Conservation (phyloP, 179 eudicot species). For the Silene noctiflora region DNA sequence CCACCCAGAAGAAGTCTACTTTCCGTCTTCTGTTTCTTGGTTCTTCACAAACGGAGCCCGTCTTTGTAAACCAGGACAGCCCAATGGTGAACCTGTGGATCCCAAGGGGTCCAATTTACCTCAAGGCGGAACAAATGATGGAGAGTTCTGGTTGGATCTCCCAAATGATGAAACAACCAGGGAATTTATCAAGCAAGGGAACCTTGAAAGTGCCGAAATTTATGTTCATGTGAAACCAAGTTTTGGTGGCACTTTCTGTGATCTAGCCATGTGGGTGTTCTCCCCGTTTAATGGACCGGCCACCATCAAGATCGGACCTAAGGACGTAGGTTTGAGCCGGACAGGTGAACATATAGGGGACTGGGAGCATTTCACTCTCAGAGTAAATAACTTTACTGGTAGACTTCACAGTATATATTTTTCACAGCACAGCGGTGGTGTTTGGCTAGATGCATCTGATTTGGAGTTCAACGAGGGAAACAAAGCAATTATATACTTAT, state of each 20-base stretch:
- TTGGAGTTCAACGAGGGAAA: slow-evolving; percentile 76
- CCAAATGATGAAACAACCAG: slow-evolving; percentile 43
- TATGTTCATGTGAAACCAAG: slow-evolving; percentile 90
- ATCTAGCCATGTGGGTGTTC: slow-evolving; percentile 85
- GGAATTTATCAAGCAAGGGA: slow-evolving; percentile 54
- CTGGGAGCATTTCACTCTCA: slow-evolving; percentile 87
- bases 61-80: slow-evolving; percentile 37
- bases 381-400: slow-evolving; percentile 79
- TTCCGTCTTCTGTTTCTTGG: slow-evolving; percentile 88
- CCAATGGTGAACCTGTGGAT: slow-evolving; percentile 51
- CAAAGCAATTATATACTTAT: slow-evolving; percentile 56
- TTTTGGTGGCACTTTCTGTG: slow-evolving; percentile 80
- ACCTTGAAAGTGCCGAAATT: slow-evolving; percentile 58
- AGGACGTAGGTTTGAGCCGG: slow-evolving; percentile 42
- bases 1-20: slow-evolving; percentile 73
- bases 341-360: slow-evolving; percentile 82
- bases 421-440: slow-evolving; percentile 91
- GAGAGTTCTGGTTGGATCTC: slow-evolving; percentile 74
- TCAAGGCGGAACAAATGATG: slow-evolving; percentile 61
- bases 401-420: slow-evolving; percentile 65
- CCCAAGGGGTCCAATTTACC: slow-evolving; percentile 69
- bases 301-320: slow-evolving; percentile 58
- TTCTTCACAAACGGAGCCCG: slow-evolving; percentile 68
- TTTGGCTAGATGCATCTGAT: slow-evolving; percentile 64
- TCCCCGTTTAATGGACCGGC: slow-evolving; percentile 91